These are phyloP conservation scores for Eremothecium gossypii DNA, from an alignment of 1,139 yeast genomes.

Conservation along the genomic window DNA sequence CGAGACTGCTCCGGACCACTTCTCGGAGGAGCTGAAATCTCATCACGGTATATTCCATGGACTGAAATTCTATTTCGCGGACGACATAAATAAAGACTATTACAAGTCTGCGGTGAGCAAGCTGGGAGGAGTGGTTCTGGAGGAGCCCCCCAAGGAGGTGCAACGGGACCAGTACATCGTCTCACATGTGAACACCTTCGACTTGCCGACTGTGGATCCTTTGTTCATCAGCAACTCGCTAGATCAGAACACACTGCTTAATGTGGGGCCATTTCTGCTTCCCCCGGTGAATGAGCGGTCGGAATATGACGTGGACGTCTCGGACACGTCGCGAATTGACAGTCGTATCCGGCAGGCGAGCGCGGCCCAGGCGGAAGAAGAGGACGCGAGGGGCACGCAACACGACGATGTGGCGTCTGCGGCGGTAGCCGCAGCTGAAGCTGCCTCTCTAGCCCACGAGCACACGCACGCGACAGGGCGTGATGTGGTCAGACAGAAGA, in stretches of 20 bases:
- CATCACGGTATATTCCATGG: constrained; percentile 15
- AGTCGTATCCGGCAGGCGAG: constrained; percentile 1
- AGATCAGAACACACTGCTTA: constrained; percentile 14
- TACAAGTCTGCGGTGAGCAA: constrained; percentile 9
- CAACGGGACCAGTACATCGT: constrained; percentile 15
- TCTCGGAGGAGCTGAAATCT: constrained; percentile 4
- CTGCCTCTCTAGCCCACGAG: background rate
- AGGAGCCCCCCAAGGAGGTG: constrained; percentile 12
- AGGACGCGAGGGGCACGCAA: background rate
- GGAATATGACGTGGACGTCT: constrained; percentile 2
- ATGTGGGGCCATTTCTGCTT: constrained; percentile 8
- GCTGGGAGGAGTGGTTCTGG: constrained; percentile 13
- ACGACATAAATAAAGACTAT: constrained; percentile 12
- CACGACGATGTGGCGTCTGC: constrained; percentile 4
- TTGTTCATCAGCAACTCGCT: constrained; percentile 16
- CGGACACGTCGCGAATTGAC: constrained; percentile 1
- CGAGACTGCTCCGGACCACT: constrained; percentile 6
- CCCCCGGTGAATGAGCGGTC: constrained; percentile 3
- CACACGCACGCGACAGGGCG: background rate
- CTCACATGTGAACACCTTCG: constrained; percentile 25
- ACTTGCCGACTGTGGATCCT: constrained; percentile 24
- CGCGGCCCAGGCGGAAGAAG: background rate
- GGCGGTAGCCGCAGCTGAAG: constrained; percentile 3
- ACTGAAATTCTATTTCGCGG: constrained; percentile 21
- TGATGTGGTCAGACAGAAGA: background rate